Evolutionary conservation across 345 rosid species (phyloP), one percentile per base, ranked within the genome.

Genomic region (Populus davidiana): DNA sequence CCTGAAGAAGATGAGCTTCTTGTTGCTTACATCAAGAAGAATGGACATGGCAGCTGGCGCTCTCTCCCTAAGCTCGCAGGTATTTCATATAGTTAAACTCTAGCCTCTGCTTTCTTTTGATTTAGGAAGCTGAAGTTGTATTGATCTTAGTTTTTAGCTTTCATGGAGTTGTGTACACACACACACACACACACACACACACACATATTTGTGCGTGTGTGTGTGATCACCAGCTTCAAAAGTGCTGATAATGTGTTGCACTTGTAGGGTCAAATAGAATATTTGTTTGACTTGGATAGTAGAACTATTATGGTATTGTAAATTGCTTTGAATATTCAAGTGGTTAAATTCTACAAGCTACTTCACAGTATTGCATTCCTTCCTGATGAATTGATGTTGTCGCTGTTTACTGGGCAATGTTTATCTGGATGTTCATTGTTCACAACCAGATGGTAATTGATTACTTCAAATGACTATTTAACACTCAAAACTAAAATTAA

Each of bases 41-140:
- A 82, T 78, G 85, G 85, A 27, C 85, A 82, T 78, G 85, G 82
- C 31, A 82, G 85, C 85, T 82, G 85, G 85, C 85, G 85, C 35
- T 82, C 85, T 75, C 82, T 82, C 25, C 85, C 85, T 29, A 75
- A 82, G 70, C 82, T 78, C 6, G 81, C 85, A 31, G 85, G 85
- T 82, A 47, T 21, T 23, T 71, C 13, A 5, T 17, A 1, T 27
- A 2, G 14, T 25, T 50, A 23, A 4, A 8, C 61, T 16, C 6
- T 56, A 43, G n/a, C 10, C 5, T 0, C 62, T 9, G 5, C 62
- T 54, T 56, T 56, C 64, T 2, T 7, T 47, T 6, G 35, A 4
- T 36, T 11, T 54, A 43, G 41, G 56, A 36, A 77, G 16, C 31
- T 2, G 21, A 70, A 70, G 41, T 71, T 33, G 75, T 2, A 13